Conservation (phyloP, 2,329 filamentous ascomycete genomes). For the Aspergillus cejpii region DNA sequence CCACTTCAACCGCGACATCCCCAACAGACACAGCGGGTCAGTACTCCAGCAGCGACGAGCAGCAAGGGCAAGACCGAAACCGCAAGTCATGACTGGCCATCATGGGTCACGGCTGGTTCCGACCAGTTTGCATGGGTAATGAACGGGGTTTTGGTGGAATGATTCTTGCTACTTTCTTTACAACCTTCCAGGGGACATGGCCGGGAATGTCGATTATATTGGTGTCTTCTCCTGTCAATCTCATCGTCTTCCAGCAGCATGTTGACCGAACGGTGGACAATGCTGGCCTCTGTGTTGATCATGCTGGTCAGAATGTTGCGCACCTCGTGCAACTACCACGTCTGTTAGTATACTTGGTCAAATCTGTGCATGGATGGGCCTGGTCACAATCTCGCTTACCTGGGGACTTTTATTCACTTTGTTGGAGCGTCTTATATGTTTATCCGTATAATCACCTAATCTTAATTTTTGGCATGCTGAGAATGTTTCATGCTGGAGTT, state of each 20-base stretch:
- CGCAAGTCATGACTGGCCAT: constrained; percentile 14
- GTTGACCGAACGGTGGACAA: constrained; percentile 6
- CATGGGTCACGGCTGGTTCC: constrained; percentile 7
- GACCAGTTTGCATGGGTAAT: constrained; percentile 12
- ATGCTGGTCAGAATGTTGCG: not conserved
- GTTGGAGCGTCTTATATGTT: not conserved
- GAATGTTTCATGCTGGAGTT: not conserved
- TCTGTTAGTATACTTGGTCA: not conserved
- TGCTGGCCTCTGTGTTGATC: constrained; percentile 7
- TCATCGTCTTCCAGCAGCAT: constrained; percentile 9
- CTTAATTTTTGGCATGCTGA: not conserved
- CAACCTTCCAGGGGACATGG: constrained; percentile 12
- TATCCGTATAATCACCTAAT: not conserved
- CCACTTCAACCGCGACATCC: constrained; percentile 16
- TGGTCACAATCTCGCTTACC: not conserved
- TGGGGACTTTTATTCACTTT: not conserved
- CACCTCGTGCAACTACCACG: not conserved
- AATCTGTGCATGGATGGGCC: not conserved
- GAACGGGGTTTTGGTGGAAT: constrained; percentile 14
- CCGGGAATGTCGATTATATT: constrained; percentile 14
- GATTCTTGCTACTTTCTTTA: constrained; percentile 12
- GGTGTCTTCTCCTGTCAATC: constrained; percentile 8
- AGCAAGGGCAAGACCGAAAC: constrained; percentile 15
- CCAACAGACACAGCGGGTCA: constrained; percentile 19
- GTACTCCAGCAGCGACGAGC: constrained; percentile 23